Base-by-base conservation (phyloP, 768 basidiomycete genomes). In the Serendipita vermifera region DNA sequence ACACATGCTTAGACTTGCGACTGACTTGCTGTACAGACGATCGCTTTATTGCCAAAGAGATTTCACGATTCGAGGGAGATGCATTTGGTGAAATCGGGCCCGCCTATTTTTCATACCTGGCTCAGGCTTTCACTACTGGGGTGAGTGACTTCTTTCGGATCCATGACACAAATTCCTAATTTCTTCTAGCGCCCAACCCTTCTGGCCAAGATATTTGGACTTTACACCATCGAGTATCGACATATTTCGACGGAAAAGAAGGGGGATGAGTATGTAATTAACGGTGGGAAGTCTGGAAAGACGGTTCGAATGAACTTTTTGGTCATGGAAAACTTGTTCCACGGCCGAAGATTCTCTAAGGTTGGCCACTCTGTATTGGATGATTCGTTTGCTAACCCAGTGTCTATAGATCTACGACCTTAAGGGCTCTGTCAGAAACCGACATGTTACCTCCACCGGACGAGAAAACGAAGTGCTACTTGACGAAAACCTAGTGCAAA, bases 241-340 rank as follows among this genome's bases (percentile, higher is more conserved):
- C 91, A 89, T 67, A 79, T 79, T 1, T 79, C 81, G 26, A 83
- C 81, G 59, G 88, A 87, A 60, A 79, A 73, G 58, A 75, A 75
- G 5, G 27, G 38, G 13, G 65, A 43, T 24, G 41, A 43, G 24
- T 43, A 43, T 43, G 41, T 43, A 15, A 43, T 43, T 24, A 51
- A 51, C 32, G 46, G 74, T 6, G 78, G 76, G 55, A 87, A 75
- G 69, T 78, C 7, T 33, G 66, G 81, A 4, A 89, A 88, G 65
- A 78, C 83, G 2, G 88, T 85, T 5, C 81, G 92, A 62, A 93
- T 97, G 88, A 96, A 96, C 64, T 73, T 99, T 20, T 72, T 98
- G 33, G 88, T 99, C 48, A 98, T 97, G 94, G 96, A 99, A 70
- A 99, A 93, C 63, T 72, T 94, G 7, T 96, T 97, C 66, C 93